phyloP scores from a whole-genome alignment of 2,329 filamentous ascomycete species.

The Alternaria novae-zelandiae region DNA sequence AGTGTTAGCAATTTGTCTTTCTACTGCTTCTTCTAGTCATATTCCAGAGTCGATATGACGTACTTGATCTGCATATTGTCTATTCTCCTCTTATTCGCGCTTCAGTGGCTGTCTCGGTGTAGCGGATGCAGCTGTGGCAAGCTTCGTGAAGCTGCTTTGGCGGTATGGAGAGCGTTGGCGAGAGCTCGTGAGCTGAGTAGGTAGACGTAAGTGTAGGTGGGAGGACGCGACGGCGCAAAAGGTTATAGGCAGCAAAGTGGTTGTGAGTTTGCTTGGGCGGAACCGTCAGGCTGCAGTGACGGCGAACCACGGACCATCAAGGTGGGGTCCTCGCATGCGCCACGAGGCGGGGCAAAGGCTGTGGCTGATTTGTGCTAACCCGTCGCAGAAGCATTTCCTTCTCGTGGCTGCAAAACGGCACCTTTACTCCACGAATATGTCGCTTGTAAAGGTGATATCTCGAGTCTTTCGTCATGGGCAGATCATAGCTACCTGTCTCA shows the following conservation, averaged over 20 bases:
- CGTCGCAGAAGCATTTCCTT: not conserved
- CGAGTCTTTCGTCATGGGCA: not conserved
- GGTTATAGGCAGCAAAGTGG: slow-evolving; percentile 8
- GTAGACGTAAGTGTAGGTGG: not conserved
- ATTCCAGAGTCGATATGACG: not conserved
- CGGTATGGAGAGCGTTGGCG: not conserved
- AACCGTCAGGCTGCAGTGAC: slow-evolving; percentile 11
- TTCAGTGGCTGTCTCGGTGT: not conserved
- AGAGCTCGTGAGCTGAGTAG: not conserved
- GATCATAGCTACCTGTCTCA: not conserved
- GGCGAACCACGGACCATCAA: slow-evolving; percentile 8
- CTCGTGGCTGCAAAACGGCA: not conserved
- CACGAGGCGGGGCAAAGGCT: slow-evolving; percentile 10
- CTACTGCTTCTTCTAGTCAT: not conserved
- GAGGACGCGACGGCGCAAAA: not conserved
- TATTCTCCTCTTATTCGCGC: not conserved
- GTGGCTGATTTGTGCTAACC: slow-evolving; percentile 8
- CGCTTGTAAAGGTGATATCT: no score
- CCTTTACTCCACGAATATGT: not conserved
- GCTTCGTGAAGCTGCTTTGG: not conserved
- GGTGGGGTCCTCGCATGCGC: slow-evolving; percentile 8
- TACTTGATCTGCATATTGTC: slow-evolving; percentile 49
- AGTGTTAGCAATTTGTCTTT: slow-evolving; percentile 11
- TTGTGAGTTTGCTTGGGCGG: not conserved
- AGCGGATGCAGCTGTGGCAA: not conserved